These are phyloP conservation scores for Candida tunisiensis DNA, from an alignment of 1,139 yeast genomes.

Conservation along the genomic window DNA sequence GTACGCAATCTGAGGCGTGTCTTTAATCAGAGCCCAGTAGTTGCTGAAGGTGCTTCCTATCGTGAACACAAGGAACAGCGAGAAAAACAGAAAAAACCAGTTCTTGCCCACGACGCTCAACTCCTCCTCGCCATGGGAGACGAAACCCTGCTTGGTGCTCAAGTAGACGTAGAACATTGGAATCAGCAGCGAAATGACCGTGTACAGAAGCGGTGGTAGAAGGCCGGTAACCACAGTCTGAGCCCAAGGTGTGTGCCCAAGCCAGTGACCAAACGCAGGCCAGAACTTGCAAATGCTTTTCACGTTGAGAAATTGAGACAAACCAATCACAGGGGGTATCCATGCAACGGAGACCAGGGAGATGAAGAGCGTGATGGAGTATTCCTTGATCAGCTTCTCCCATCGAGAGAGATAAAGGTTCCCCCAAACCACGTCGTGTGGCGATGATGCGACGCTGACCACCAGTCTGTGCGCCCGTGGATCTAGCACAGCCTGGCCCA, in stretches of 20 bases:
- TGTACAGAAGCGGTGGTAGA: constrained; percentile 59
- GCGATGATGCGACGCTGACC: constrained; percentile 72
- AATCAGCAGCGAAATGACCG: constrained; percentile 50
- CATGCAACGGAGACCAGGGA: constrained; percentile 48
- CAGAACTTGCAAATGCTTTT: constrained; percentile 52
- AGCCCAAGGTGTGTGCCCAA: constrained; percentile 38
- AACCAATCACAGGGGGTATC: constrained; percentile 56
- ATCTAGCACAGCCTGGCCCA: constrained; percentile 75
- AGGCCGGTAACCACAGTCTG: constrained; percentile 60
- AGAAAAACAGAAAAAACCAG: constrained; percentile 70
- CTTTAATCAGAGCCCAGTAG: constrained; percentile 50
- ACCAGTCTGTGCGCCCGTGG: constrained; percentile 61
- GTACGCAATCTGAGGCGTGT: constrained; percentile 66
- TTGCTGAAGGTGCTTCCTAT: constrained; percentile 60
- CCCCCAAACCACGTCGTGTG: constrained; percentile 73
- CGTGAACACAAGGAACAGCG: constrained; percentile 70
- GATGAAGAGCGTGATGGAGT: constrained; percentile 45
- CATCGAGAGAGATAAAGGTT: constrained; percentile 44
- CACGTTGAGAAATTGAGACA: constrained; percentile 55
- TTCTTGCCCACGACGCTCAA: constrained; percentile 64
- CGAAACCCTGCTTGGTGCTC: constrained; percentile 54
- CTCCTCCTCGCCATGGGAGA: constrained; percentile 71
- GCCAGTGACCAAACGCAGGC: constrained; percentile 54
- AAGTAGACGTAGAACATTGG: constrained; percentile 66
- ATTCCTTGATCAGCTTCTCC: constrained; percentile 40